Conservation (phyloP, 2,329 filamentous ascomycete species). For the Dryadomyces quercus-mongolicae region DNA sequence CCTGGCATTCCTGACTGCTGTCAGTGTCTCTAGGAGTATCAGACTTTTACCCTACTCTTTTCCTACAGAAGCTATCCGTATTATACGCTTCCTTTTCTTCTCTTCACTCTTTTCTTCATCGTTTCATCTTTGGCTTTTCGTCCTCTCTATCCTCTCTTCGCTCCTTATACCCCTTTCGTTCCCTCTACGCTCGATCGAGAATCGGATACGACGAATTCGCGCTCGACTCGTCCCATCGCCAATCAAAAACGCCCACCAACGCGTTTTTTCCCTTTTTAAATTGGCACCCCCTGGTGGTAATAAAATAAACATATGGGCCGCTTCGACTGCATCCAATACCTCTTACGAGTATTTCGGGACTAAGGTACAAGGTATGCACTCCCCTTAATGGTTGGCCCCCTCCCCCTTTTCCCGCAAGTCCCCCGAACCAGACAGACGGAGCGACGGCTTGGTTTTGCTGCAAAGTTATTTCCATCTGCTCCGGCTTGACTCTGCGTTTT, state of each 20-base stretch:
- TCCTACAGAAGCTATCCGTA: background rate
- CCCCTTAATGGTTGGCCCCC: background rate
- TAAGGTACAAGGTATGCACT: background rate
- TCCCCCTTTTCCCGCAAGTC: slow-evolving; percentile 2
- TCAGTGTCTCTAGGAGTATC: too few relatives aligned
- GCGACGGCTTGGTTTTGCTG: background rate
- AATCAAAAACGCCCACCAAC: slow-evolving; percentile 13
- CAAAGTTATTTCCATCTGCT: background rate
- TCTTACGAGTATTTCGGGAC: background rate
- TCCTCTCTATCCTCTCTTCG: background rate
- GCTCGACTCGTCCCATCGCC: slow-evolving; percentile 1
- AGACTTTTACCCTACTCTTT: background rate
- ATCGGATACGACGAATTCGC: slow-evolving; percentile 1
- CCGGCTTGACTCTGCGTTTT: background rate
- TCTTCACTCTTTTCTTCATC: background rate
- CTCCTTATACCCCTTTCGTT: slow-evolving; percentile 3
- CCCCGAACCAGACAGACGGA: slow-evolving; percentile 6
- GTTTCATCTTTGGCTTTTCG: background rate
- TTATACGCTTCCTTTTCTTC: background rate
- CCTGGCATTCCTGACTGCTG: too few relatives aligned
- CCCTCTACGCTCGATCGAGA: slow-evolving; percentile 1
- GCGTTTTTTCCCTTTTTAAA: slow-evolving; percentile 20
- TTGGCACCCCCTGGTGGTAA: slow-evolving; percentile 17
- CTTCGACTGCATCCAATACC: background rate
- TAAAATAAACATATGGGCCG: slow-evolving; percentile 21